Evolutionary conservation across 805 yeast species (phyloP).

Genomic region (Starmerella gropengiesseri): DNA sequence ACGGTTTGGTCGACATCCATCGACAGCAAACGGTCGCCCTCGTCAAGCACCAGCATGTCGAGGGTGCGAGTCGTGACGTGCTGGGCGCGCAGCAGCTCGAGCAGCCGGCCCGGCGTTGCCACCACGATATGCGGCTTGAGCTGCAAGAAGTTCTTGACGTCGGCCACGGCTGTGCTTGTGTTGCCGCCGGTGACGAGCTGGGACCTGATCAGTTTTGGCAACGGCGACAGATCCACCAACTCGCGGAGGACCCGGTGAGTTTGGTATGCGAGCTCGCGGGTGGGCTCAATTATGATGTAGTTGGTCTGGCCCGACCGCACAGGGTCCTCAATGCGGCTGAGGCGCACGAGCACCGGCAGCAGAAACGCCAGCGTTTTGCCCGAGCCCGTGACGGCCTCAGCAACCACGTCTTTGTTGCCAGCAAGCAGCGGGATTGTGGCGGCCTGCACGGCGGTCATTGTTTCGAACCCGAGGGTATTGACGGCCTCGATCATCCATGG

Average conservation of each 20-base stretch:
- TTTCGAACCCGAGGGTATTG: constrained; percentile 56
- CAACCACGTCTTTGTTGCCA: constrained; percentile 86
- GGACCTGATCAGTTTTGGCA: constrained; percentile 21
- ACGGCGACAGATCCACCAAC: constrained; percentile 40
- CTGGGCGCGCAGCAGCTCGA: constrained; percentile 55
- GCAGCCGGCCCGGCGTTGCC: constrained; percentile 85
- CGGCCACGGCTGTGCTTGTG: constrained; percentile 44
- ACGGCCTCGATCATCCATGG: constrained; percentile 45
- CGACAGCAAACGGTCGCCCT: constrained; percentile 84
- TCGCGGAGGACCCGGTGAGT: constrained; percentile 55
- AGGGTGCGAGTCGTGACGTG: constrained; percentile 51
- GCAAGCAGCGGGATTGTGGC: constrained; percentile 78
- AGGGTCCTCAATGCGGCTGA: constrained; percentile 26
- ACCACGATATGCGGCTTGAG: constrained; percentile 62
- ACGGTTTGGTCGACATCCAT: constrained; percentile 61
- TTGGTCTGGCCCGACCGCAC: constrained; percentile 50
- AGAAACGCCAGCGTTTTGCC: constrained; percentile 94
- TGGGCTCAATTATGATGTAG: constrained; percentile 64
- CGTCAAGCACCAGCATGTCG: constrained; percentile 74
- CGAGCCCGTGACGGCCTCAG: constrained; percentile 94
- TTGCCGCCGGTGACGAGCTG: constrained; percentile 36
- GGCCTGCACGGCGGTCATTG: constrained; percentile 97
- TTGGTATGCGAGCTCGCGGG: constrained; percentile 42
- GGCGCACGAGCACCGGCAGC: constrained; percentile 48
- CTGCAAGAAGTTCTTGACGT: constrained; percentile 46